Evolutionary conservation across 106 monocot genomes (phyloP).

Genomic region (Dioscorea alata): DNA sequence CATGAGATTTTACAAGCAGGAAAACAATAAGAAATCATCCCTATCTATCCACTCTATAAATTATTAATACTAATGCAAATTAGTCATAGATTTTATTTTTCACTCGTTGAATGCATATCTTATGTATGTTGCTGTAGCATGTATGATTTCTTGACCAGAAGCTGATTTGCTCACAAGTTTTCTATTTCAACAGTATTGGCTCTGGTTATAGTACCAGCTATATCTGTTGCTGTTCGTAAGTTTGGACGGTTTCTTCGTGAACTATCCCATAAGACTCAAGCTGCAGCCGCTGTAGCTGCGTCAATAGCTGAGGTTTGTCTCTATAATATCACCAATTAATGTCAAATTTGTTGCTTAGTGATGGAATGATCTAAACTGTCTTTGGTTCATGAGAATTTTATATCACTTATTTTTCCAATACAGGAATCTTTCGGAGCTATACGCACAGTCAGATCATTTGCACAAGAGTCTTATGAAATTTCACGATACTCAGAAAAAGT

Average conservation of each 20-base stretch:
- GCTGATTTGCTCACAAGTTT: neutral
- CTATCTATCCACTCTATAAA: no score
- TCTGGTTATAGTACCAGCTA: slow-evolving; percentile 70
- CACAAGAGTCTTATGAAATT: slow-evolving; percentile 84
- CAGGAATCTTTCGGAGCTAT: slow-evolving; percentile 98
- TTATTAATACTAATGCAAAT: no score
- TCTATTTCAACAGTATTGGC: slow-evolving; percentile 68
- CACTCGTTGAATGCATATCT: neutral
- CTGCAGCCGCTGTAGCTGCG: slow-evolving; percentile 92
- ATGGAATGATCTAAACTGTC: no score
- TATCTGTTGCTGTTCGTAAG: slow-evolving; percentile 83
- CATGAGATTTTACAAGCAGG: no score
- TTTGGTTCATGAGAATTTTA: no score
- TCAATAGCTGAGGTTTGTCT: slow-evolving; percentile 95
- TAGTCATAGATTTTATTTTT: neutral
- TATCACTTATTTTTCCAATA: neutral
- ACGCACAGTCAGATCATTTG: slow-evolving; percentile 95
- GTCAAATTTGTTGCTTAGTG: no score
- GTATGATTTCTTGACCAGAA: no score
- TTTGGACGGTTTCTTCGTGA: slow-evolving; percentile 97
- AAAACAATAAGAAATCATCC: no score
- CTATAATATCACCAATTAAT: no score
- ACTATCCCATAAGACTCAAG: slow-evolving; percentile 98
- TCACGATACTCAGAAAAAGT: slow-evolving; percentile 93
- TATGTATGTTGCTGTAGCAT: no score